Base-by-base conservation (phyloP, 2,329 filamentous ascomycete genomes). In the Lachnum nothofagi region DNA sequence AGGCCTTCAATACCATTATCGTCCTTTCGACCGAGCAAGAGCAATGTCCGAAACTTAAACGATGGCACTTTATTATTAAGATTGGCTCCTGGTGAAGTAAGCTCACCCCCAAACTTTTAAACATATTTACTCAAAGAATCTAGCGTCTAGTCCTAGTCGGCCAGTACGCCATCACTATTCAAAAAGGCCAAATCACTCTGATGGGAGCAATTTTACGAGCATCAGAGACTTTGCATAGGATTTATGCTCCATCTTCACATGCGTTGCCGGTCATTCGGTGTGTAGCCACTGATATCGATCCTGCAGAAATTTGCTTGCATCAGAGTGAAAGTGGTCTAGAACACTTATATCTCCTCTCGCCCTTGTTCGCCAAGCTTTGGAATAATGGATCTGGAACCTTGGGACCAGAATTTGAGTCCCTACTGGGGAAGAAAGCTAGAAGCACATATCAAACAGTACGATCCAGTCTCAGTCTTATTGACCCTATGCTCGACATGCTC, bases 311-410 rank as follows among this genome's bases (percentile, higher is more conserved):
- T 20, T 69, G 75, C 27, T 64, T 82, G 4, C 74, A 79, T 43
- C 73, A 76, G 1, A 71, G 68, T 7, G 68, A 74, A 2, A 65
- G 64, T 12, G 70, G 70, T 0, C 55, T 89, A 9, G 70, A 73
- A 14, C 69, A 72, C 0, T 64, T 91, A 14, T 77, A 76, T 1
- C 71, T 63, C 7, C 65, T 89, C 2, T 88, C 82, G 1, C 83
- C 86, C 0, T 65, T 86, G 0, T 90, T 86, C 57, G 73, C 74
- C 16, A 76, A 74, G 27, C 72, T 91, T 8, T 90, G 85, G 84
- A 78, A 80, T 50, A 73, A 79, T 14, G 46, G 63, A 42, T 42
- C 60, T 3, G 58, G 63, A 38, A 43, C 50, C 29, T 59, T 59
- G 43, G 46, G 54, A 31, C 17, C 39, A 7, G 48, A 50, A 8